phyloP scores from a whole-genome alignment of 2,329 filamentous ascomycete species.

The Cytospora mali region DNA sequence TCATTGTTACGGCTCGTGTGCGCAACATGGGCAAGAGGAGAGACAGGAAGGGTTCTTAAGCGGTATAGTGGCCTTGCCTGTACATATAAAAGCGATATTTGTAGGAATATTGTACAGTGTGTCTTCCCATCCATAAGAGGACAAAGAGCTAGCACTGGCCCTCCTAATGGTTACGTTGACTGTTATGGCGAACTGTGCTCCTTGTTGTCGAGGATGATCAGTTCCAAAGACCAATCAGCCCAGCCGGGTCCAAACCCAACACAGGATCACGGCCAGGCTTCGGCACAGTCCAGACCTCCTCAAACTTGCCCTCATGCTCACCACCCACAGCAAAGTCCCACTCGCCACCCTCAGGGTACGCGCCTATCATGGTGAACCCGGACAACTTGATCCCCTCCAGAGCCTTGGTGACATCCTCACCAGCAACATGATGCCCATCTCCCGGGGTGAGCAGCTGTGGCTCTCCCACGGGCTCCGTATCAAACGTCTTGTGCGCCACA shows the following conservation, averaged over 20 bases:
- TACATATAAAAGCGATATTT: slow-evolving; percentile 33
- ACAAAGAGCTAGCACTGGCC: neutral
- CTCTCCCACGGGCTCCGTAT: slow-evolving; percentile 39
- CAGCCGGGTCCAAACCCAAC: slow-evolving; percentile 38
- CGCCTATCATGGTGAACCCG: slow-evolving; percentile 60
- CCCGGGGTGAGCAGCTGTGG: slow-evolving; percentile 49
- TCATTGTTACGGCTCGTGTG: slow-evolving; percentile 79
- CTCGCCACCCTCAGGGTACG: slow-evolving; percentile 49
- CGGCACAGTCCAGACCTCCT: slow-evolving; percentile 47
- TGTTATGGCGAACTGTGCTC: neutral
- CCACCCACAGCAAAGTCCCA: slow-evolving; percentile 56
- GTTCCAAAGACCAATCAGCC: slow-evolving; percentile 21
- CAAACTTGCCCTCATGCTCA: slow-evolving; percentile 42
- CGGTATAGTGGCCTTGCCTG: slow-evolving; percentile 26
- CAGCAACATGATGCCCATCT: slow-evolving; percentile 41
- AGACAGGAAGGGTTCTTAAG: slow-evolving; percentile 53
- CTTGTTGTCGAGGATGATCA: neutral
- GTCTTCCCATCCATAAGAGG: neutral
- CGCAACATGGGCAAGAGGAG: slow-evolving; percentile 92
- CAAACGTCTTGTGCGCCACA: slow-evolving; percentile 54
- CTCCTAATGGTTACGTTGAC: neutral
- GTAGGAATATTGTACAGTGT: slow-evolving; percentile 12
- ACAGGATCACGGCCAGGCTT: slow-evolving; percentile 52
- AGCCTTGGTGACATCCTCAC: slow-evolving; percentile 34
- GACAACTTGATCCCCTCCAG: slow-evolving; percentile 41